Conservation (phyloP, 768 basidiomycete species). For the Fistulinella prunicolor region DNA sequence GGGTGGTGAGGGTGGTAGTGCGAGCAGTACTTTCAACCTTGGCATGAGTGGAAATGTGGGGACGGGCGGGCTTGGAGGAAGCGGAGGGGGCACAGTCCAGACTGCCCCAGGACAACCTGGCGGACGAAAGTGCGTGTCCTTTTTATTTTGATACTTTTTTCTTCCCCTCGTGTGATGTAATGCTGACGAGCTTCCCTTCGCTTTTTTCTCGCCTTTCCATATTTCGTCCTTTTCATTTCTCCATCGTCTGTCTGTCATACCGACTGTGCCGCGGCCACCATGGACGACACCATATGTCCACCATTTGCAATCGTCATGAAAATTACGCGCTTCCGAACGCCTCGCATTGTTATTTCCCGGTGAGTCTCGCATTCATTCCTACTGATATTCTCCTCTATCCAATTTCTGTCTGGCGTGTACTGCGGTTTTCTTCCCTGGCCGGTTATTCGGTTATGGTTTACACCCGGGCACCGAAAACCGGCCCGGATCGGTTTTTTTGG, state of each 20-base stretch:
- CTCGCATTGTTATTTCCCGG: neutral
- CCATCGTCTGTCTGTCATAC: neutral
- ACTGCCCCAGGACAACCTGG: conserved; percentile 14
- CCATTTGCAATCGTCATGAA: neutral
- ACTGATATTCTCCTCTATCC: neutral
- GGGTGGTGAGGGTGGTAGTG: neutral
- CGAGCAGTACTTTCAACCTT: neutral
- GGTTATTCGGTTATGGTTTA: conserved; percentile 9
- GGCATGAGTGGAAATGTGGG: neutral
- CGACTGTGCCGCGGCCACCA: neutral
- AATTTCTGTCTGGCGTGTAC: neutral
- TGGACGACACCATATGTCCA: neutral
- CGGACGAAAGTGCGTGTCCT: conserved; percentile 26
- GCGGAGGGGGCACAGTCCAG: conserved; percentile 7
- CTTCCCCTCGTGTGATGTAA: neutral
- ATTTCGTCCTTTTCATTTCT: neutral
- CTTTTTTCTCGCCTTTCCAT: neutral
- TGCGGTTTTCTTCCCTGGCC: neutral
- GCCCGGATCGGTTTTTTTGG: conserved; percentile 1
- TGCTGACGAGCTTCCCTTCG: conserved; percentile 11
- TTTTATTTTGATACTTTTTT: neutral
- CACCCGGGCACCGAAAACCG: conserved; percentile 12
- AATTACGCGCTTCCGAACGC: neutral
- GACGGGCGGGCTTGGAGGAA: conserved; percentile 1
- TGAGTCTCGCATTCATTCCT: neutral